These are phyloP conservation scores for Calendula officinalis DNA, from an alignment of 129 eudicot species.

Conservation along the genomic window DNA sequence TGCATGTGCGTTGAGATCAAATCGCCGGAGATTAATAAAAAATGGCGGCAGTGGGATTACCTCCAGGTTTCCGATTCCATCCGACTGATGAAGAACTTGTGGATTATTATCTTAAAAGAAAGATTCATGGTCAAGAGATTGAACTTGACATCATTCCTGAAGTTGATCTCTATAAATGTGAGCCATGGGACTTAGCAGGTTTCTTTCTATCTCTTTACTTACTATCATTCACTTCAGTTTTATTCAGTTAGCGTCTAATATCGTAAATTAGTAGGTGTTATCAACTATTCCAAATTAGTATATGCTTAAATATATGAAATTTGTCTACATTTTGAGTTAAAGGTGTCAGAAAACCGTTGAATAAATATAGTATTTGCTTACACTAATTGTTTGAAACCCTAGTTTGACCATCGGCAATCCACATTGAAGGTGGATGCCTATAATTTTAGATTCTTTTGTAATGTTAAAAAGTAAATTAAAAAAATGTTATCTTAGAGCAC, in stretches of 20 bases:
- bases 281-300: background rate
- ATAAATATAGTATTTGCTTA: background rate
- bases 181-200: slow-evolving; percentile 99
- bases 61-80: slow-evolving; percentile 96
- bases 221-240: background rate
- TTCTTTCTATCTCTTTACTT: slow-evolving; percentile 1
- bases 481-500: background rate
- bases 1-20: slow-evolving; percentile 12
- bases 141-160: slow-evolving; percentile 95
- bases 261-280: background rate
- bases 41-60: slow-evolving; percentile 96
- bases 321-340: background rate
- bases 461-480: background rate
- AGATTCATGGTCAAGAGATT: slow-evolving; percentile 80
- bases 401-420: background rate
- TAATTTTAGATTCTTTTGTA: background rate
- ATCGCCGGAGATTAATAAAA: background rate
- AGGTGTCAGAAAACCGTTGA: background rate
- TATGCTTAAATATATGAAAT: background rate
- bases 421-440: background rate
- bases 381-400: background rate
- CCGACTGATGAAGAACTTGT: slow-evolving; percentile 98
- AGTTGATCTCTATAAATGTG: slow-evolving; percentile 97
- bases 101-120: slow-evolving; percentile 85
- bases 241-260: background rate